phyloP scores from a whole-genome alignment of 1,284 basidiomycete genomes.

The Cutaneotrichosporon sp. region DNA sequence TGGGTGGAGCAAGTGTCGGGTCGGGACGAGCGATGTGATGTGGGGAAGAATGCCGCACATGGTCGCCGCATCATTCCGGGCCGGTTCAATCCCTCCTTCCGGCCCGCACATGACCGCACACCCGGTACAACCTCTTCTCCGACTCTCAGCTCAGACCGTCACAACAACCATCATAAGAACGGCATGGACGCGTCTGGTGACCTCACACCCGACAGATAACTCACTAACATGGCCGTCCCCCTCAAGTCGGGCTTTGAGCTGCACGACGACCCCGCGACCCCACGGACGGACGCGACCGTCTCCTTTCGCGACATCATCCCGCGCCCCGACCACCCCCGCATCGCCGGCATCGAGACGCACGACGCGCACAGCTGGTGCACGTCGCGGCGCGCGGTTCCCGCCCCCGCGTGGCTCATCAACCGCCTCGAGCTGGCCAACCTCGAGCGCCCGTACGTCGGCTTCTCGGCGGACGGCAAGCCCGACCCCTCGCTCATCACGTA shows the following conservation, averaged over 20 bases:
- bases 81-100: background rate
- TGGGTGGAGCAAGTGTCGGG: background rate
- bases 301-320: slow-evolving; percentile 45
- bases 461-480: slow-evolving; percentile 39
- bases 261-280: slow-evolving; percentile 40
- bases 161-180: background rate
- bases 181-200: background rate
- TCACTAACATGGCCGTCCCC: slow-evolving; percentile 16
- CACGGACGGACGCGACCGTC: slow-evolving; percentile 41
- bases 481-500: slow-evolving; percentile 34
- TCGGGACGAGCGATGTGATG: background rate
- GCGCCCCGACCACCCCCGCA: slow-evolving; percentile 41
- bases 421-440: slow-evolving; percentile 38
- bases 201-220: background rate
- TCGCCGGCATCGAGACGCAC: slow-evolving; percentile 40
- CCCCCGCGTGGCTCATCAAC: slow-evolving; percentile 47
- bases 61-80: background rate
- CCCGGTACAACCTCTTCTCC: no score
- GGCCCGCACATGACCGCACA: no score
- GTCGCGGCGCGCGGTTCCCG: slow-evolving; percentile 35
- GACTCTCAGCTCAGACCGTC: no score
- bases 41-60: background rate
- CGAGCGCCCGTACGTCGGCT: slow-evolving; percentile 40
- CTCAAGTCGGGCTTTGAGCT: slow-evolving; percentile 33
- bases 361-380: slow-evolving; percentile 39